Conservation (phyloP, 768 basidiomycete genomes). For the Kwoniella heveanensis region DNA sequence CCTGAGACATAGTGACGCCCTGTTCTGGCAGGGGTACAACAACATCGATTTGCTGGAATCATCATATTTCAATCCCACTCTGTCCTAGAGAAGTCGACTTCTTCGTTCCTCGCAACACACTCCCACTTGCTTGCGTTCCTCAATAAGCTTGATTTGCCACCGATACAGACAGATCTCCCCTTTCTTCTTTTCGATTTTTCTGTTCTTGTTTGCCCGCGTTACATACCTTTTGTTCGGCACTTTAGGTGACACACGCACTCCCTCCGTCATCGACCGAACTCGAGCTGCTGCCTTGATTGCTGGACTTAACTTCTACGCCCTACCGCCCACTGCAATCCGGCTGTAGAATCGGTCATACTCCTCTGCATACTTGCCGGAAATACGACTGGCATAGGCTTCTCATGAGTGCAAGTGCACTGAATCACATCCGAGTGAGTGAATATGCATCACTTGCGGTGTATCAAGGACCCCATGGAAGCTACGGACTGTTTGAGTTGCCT, state of each 20-base stretch:
- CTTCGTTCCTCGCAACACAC: background rate
- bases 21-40: background rate
- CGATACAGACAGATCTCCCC: background rate
- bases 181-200: background rate
- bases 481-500: too few species aligned
- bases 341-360: background rate
- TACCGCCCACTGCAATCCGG: background rate
- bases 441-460: too few species aligned
- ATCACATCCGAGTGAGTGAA: too few species aligned
- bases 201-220: background rate
- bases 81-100: too few species aligned
- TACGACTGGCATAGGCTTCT: too few species aligned
- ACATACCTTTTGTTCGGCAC: background rate
- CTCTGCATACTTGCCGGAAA: background rate
- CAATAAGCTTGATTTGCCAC: background rate
- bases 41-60: background rate
- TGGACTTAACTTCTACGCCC: background rate
- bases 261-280: background rate
- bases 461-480: too few species aligned
- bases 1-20: background rate
- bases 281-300: background rate
- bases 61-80: too few species aligned
- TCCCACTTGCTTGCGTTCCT: background rate
- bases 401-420: too few species aligned
- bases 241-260: background rate